A percentile compares a stretch with the other conserved stretches of the same genome.
Evolutionary conservation across 1,139 yeast species (phyloP).

Genomic region (Yamadazyma sp.): DNA sequence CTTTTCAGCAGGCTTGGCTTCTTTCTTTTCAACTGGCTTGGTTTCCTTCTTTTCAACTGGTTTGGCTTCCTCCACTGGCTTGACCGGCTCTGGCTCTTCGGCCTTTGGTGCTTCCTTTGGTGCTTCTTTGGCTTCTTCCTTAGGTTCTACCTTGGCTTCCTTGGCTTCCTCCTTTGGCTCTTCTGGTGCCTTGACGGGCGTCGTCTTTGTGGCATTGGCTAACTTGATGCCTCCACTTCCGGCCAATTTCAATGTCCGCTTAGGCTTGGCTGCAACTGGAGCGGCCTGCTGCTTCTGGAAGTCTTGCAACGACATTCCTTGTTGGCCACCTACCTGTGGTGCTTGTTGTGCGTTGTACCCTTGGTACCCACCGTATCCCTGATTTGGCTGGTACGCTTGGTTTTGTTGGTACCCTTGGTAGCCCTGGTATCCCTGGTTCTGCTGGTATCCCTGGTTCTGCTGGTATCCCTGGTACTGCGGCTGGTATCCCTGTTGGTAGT

Average conservation of each 20-base stretch:
- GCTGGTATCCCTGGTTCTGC: conserved; percentile 1
- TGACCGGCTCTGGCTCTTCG: too few species aligned
- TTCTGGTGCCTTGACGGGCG: too few species aligned
- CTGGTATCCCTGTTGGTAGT: conserved; percentile 12
- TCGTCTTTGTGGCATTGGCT: conserved; percentile 48
- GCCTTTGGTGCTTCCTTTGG: conserved; percentile 3
- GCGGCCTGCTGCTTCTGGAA: conserved; percentile 67
- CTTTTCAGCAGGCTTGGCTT: conserved; percentile 8
- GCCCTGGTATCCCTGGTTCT: conserved; percentile 22
- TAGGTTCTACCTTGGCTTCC: conserved; percentile 14
- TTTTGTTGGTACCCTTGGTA: conserved; percentile 15
- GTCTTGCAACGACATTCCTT: conserved; percentile 84
- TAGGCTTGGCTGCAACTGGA: conserved; percentile 49
- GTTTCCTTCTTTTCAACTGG: conserved; percentile 16
- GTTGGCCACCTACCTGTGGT: conserved; percentile 27
- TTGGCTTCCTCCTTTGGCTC: conserved; percentile 16
- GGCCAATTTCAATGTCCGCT: conserved; percentile 62
- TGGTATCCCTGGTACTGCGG: conserved; percentile 21
- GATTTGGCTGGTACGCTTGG: conserved; percentile 14
- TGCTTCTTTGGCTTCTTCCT: conserved; percentile 7
- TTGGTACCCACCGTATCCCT: conserved; percentile 21
- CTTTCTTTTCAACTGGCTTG: conserved; percentile 17
- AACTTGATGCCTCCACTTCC: conserved; percentile 67
- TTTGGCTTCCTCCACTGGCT: conserved; percentile 15
- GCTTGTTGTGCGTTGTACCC: conserved; percentile 24